These are phyloP conservation scores for Dendrobium chrysotoxum DNA, from an alignment of 106 monocot genomes.

Conservation along the genomic window DNA sequence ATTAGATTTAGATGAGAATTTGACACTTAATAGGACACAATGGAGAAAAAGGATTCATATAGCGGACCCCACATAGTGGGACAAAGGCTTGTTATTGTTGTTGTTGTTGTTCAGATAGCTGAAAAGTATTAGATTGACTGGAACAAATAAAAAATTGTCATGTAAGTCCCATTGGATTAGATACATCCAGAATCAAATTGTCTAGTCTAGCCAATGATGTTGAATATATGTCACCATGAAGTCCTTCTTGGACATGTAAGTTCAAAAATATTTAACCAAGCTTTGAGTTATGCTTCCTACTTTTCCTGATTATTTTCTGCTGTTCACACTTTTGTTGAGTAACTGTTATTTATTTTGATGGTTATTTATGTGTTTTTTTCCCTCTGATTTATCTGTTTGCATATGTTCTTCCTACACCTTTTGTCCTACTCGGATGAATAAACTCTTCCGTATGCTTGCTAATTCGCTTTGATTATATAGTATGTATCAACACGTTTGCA, in stretches of 20 bases:
- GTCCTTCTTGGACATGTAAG: neutral
- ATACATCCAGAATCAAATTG: no score
- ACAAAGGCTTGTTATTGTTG: no score
- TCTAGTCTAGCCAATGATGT: neutral
- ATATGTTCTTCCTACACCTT: neutral
- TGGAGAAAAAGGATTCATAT: no score
- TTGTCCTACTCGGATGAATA: neutral
- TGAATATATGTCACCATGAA: neutral
- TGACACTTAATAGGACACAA: no score
- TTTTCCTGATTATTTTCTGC: neutral
- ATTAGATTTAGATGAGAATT: no score
- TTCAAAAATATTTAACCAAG: neutral
- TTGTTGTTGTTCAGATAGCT: neutral
- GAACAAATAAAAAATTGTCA: neutral
- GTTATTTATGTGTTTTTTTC: neutral
- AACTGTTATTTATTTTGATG: neutral
- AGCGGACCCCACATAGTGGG: no score
- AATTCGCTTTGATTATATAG: constrained; percentile 22
- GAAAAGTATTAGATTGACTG: neutral
- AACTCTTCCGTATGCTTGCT: neutral
- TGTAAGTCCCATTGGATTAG: neutral
- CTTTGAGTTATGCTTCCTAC: neutral
- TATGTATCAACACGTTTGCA: constrained; percentile 42
- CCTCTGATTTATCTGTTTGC: neutral
- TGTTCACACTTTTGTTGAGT: neutral